Conservation (phyloP, 345 rosid genomes). For the Ailanthus altissimus region DNA sequence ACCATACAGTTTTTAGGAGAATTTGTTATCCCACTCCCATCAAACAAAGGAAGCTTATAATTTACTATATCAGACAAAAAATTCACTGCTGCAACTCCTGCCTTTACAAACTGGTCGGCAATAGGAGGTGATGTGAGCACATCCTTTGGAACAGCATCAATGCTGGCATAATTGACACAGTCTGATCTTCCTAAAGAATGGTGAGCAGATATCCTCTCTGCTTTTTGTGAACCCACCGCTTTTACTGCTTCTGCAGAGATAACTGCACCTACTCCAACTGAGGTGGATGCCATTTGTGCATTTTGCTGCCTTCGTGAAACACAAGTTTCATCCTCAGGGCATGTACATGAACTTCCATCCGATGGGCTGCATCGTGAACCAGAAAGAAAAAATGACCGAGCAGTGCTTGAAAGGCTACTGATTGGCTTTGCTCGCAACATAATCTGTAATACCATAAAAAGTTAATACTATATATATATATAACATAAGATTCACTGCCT, state of each 20-base stretch:
- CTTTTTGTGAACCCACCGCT: slow-evolving; percentile 42
- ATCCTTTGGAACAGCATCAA: slow-evolving; percentile 41
- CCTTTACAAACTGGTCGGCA: slow-evolving; percentile 69
- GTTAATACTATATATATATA: neutral
- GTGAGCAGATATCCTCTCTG: slow-evolving; percentile 42
- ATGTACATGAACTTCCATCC: slow-evolving; percentile 72
- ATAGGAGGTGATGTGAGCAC: slow-evolving; percentile 46
- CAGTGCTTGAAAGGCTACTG: slow-evolving; percentile 66
- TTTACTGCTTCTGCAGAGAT: slow-evolving; percentile 39
- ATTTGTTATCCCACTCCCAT: slow-evolving; percentile 43
- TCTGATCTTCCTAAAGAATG: slow-evolving; percentile 42
- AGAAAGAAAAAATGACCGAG: slow-evolving; percentile 62
- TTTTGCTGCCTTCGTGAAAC: slow-evolving; percentile 57
- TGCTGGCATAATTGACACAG: slow-evolving; percentile 50
- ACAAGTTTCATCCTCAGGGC: slow-evolving; percentile 77
- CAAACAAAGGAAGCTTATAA: slow-evolving; percentile 58
- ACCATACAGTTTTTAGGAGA: slow-evolving; percentile 53
- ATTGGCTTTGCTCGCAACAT: slow-evolving; percentile 81
- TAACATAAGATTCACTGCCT: neutral
- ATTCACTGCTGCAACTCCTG: slow-evolving; percentile 66
- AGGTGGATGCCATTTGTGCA: slow-evolving; percentile 43
- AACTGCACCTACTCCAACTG: slow-evolving; percentile 38
- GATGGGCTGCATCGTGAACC: slow-evolving; percentile 63
- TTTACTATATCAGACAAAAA: slow-evolving; percentile 67
- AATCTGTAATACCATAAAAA: slow-evolving; percentile 32